These are phyloP conservation scores for Tylopilus sp. DNA, from an alignment of 1,284 basidiomycete genomes.

Conservation along the genomic window DNA sequence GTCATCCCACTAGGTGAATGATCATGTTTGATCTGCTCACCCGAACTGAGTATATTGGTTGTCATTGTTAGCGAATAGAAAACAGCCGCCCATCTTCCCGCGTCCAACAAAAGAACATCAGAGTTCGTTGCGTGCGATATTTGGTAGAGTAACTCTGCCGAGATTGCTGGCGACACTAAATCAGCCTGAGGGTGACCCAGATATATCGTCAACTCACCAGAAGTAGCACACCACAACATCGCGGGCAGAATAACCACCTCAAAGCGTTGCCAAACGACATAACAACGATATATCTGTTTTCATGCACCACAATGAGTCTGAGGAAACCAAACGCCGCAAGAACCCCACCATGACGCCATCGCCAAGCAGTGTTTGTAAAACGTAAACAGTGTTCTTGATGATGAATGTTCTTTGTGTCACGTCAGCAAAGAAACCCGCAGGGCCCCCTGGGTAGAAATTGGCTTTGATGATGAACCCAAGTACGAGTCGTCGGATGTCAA, in stretches of 20 bases:
- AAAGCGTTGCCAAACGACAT: constrained; percentile 19
- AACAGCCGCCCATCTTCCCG: constrained; percentile 23
- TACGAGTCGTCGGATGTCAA: constrained; percentile 21
- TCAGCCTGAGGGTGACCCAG: neutral
- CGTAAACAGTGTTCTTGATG: constrained; percentile 21
- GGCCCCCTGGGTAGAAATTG: constrained; percentile 11
- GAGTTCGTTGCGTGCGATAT: constrained; percentile 1
- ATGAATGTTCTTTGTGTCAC: constrained; percentile 20
- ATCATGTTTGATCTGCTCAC: constrained; percentile 3
- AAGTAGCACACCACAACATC: constrained; percentile 19
- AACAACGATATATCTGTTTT: constrained; percentile 25
- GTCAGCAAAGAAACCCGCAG: constrained; percentile 23
- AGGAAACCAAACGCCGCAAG: neutral
- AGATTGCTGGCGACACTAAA: constrained; percentile 10
- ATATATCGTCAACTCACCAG: constrained; percentile 8
- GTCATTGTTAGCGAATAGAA: constrained; percentile 21
- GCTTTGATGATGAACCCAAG: constrained; percentile 19
- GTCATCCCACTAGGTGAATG: neutral
- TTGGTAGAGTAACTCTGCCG: constrained; percentile 10
- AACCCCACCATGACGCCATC: constrained; percentile 21
- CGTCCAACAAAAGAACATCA: constrained; percentile 21
- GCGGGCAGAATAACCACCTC: constrained; percentile 12
- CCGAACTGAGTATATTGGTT: constrained; percentile 22
- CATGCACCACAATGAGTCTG: neutral
- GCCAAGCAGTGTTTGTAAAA: constrained; percentile 26